Percentiles rank a stretch among this genome's conserved stretches.
Conservation (phyloP, 2,329 filamentous ascomycete species). For the Trichoderma pleuroti region DNA sequence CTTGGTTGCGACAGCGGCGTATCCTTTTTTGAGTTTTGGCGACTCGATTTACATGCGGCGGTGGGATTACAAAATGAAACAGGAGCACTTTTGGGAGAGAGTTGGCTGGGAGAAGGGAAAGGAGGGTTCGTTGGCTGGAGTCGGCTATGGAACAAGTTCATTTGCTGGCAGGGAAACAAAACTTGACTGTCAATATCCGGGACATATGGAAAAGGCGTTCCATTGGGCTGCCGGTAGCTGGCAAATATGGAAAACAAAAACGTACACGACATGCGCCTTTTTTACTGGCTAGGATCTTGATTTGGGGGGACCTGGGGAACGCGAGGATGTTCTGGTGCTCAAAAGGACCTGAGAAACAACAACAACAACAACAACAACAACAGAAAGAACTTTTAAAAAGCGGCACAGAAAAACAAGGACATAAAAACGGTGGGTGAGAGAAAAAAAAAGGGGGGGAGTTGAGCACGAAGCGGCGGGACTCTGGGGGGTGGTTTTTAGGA, state of each 20-base stretch:
- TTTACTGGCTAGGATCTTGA: neutral
- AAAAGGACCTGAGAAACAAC: neutral
- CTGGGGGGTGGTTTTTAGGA: neutral
- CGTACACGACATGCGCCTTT: neutral
- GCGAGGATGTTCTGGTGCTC: neutral
- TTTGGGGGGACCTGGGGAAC: neutral
- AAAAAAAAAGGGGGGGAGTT: neutral
- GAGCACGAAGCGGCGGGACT: neutral
- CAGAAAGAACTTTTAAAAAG: neutral
- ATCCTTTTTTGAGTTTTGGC: constrained; percentile 19
- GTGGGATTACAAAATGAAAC: constrained; percentile 15
- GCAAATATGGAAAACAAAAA: neutral
- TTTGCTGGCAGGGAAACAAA: constrained; percentile 6
- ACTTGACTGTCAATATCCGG: neutral
- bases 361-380: neutral
- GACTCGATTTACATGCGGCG: constrained; percentile 20
- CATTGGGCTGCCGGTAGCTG: constrained; percentile 1
- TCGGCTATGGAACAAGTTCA: neutral
- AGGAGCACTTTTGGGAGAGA: neutral
- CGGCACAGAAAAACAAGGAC: neutral
- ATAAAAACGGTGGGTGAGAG: neutral
- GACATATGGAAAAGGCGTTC: constrained; percentile 11
- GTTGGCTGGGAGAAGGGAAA: neutral
- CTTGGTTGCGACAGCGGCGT: constrained; percentile 21
- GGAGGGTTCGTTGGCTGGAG: neutral